Evolutionary conservation across 148 eudicot genomes (phyloP).

Genomic region (Rhododendron simsii): DNA sequence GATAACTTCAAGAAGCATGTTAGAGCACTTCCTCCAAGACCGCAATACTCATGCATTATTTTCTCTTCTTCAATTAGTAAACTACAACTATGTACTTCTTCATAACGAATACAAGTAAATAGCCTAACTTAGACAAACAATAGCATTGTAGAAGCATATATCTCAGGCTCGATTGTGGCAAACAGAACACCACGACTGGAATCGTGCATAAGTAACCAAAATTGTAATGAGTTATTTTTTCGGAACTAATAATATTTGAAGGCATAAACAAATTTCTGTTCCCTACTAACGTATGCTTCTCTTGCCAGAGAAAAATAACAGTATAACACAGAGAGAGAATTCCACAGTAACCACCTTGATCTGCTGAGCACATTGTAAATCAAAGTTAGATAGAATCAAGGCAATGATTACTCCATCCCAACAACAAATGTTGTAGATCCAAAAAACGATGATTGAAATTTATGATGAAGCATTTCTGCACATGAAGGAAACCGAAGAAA

Average conservation of each 20-base stretch:
- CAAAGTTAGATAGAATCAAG: background rate
- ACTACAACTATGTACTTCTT: background rate
- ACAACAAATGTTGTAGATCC: background rate
- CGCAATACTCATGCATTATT: background rate
- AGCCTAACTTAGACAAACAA: background rate
- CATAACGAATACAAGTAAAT: background rate
- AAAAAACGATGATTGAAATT: background rate
- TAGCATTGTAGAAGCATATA: background rate
- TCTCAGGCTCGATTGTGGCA: background rate
- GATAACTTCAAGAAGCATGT: background rate
- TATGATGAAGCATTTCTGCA: background rate
- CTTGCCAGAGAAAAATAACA: slow-evolving; percentile 1
- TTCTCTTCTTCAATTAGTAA: background rate
- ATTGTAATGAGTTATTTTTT: background rate
- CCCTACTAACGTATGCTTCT: background rate
- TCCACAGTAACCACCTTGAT: background rate
- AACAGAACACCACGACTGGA: background rate
- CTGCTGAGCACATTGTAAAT: background rate
- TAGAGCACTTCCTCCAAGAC: slow-evolving; percentile 4
- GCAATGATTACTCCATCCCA: slow-evolving; percentile 7
- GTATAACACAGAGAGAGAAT: background rate
- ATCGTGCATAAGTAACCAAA: slow-evolving; percentile 1
- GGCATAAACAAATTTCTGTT: background rate
- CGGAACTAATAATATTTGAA: background rate
- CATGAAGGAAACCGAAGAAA: slow-evolving; percentile 3